A percentile compares a stretch with the other conserved stretches of the same genome.
These are phyloP conservation scores for Chaetomium tenue DNA, from an alignment of 495 filamentous ascomycete genomes.

Conservation along the genomic window DNA sequence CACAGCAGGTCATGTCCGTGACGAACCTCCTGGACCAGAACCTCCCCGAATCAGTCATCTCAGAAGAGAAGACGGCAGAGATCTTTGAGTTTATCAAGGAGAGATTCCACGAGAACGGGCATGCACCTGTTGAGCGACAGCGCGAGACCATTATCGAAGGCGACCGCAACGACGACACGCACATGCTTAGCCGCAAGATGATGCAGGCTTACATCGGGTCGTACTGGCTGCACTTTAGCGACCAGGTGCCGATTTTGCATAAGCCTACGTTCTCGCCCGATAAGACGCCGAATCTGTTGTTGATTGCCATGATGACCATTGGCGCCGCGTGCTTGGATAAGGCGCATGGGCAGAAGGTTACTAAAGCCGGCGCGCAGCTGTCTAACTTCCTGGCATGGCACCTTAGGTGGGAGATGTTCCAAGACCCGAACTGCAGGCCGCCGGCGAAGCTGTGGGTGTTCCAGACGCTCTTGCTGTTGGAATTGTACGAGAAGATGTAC, in stretches of 20 bases:
- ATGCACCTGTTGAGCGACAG: constrained; percentile 68
- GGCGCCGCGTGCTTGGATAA: constrained; percentile 87
- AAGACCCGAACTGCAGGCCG: constrained; percentile 84
- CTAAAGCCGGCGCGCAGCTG: constrained; percentile 69
- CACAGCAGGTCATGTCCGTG: constrained; percentile 84
- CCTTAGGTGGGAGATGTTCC: constrained; percentile 88
- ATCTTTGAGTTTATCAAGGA: constrained; percentile 81
- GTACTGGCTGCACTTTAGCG: constrained; percentile 93
- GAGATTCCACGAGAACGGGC: constrained; percentile 77
- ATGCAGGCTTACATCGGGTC: constrained; percentile 93
- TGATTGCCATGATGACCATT: constrained; percentile 93
- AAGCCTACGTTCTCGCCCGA: constrained; percentile 90
- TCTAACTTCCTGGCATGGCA: constrained; percentile 89
- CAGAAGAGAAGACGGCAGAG: constrained; percentile 81
- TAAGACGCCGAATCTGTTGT: constrained; percentile 74
- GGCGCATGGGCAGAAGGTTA: constrained; percentile 68
- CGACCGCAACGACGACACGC: constrained; percentile 64
- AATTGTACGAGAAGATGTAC: constrained; percentile 97
- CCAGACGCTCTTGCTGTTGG: constrained; percentile 83
- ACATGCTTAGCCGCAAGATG: constrained; percentile 85
- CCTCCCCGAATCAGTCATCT: constrained; percentile 74
- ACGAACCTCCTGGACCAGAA: constrained; percentile 84
- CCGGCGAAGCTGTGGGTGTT: constrained; percentile 98
- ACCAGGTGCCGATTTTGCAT: constrained; percentile 91
- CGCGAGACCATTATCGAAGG: constrained; percentile 78